Conservation (phyloP, 176 grass and related monocot species). For the Hordeum marinum region DNA sequence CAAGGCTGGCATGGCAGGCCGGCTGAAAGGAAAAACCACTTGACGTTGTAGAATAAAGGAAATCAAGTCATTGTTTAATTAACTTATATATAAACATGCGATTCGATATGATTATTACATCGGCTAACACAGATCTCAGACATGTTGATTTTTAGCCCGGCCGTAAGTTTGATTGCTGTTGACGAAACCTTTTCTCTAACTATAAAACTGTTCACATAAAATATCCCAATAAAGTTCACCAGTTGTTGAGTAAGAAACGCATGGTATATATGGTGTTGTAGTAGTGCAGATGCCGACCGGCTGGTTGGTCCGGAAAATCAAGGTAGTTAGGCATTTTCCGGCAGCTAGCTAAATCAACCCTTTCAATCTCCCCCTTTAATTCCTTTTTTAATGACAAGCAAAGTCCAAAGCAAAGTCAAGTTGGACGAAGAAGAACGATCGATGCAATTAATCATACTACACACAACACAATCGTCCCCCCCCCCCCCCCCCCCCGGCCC, state of each 20-base stretch:
- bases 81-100: neutral
- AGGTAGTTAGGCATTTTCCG: slow-evolving; percentile 45
- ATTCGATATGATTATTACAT: neutral
- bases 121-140: neutral
- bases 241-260: neutral
- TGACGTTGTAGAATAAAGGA: neutral
- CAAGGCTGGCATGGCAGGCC: neutral
- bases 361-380: neutral
- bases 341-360: slow-evolving; percentile 8
- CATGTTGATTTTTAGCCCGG: neutral
- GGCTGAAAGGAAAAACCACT: neutral
- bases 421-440: neutral
- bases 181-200: neutral
- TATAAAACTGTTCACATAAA: neutral
- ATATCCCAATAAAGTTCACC: no score
- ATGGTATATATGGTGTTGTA: no score
- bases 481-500: neutral
- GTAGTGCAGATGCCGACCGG: slow-evolving; percentile 3
- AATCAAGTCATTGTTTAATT: neutral
- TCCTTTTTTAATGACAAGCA: neutral
- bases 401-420: slow-evolving; percentile 28
- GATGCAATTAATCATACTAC: neutral
- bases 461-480: neutral
- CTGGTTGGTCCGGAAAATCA: slow-evolving; percentile 15
- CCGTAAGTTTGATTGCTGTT: neutral